These are phyloP conservation scores for Marasmius sp. DNA, from an alignment of 1,284 basidiomycete species.

Conservation along the genomic window DNA sequence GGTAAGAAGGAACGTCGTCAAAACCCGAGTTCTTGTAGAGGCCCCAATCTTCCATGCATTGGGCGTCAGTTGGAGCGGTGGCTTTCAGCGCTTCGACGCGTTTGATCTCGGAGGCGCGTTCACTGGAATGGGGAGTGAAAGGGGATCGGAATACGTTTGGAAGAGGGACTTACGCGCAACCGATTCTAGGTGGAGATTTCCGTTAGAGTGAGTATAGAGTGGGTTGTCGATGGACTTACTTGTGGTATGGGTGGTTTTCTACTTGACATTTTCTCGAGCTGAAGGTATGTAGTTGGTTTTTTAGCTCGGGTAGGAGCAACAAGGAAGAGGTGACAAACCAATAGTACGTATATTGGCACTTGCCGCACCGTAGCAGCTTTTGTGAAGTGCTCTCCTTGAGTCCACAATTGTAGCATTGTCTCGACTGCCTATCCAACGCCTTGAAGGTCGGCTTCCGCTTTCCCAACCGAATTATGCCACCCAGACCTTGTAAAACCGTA, in stretches of 20 bases:
- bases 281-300: background rate
- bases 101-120: background rate
- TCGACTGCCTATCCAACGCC: slow-evolving; percentile 7
- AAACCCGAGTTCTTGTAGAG: background rate
- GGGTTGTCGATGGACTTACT: background rate
- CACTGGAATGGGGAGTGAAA: background rate
- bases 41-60: background rate
- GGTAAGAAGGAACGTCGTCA: background rate
- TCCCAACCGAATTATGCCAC: slow-evolving; percentile 13
- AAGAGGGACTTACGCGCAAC: background rate
- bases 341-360: slow-evolving; percentile 11
- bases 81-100: background rate
- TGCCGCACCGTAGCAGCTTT: slow-evolving; percentile 11
- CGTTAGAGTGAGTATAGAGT: background rate
- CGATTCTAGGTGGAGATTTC: background rate
- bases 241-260: background rate
- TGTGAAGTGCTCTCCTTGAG: slow-evolving; percentile 8
- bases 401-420: slow-evolving; percentile 13
- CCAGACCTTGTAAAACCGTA: slow-evolving; percentile 12
- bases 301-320: too few relatives aligned
- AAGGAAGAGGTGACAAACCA: background rate
- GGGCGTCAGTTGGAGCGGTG: background rate
- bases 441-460: slow-evolving; percentile 7
- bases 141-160: too few relatives aligned
- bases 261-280: background rate